phyloP scores from a whole-genome alignment of 768 basidiomycete genomes.

The Scleroderma bovista region DNA sequence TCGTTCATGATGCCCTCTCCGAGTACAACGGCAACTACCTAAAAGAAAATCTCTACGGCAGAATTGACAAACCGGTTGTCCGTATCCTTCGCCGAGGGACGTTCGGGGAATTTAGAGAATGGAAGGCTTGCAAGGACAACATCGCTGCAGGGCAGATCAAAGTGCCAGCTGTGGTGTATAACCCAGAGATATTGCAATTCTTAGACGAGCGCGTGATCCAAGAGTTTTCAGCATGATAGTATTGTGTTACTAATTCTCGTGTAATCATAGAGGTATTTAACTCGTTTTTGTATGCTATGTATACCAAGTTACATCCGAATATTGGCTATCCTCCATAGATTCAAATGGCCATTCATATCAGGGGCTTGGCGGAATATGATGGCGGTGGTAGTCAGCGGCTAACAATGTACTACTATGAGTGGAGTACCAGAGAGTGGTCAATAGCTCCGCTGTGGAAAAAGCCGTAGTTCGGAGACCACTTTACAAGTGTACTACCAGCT shows the following conservation, averaged over 20 bases:
- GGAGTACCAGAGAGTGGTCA: too few species aligned
- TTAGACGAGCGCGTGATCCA: constrained; percentile 9
- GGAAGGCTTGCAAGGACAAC: constrained; percentile 13
- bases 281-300: too few species aligned
- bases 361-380: too few species aligned
- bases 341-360: too few species aligned
- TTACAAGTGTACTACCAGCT: too few species aligned
- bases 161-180: constrained; percentile 12
- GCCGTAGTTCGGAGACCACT: too few species aligned
- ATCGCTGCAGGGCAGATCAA: constrained; percentile 16
- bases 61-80: constrained; percentile 8
- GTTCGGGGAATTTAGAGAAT: constrained; percentile 15
- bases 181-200: constrained; percentile 11
- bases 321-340: too few species aligned
- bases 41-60: constrained; percentile 5
- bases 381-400: too few species aligned
- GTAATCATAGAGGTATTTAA: too few species aligned
- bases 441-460: too few species aligned
- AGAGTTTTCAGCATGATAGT: constrained; percentile 7
- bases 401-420: too few species aligned
- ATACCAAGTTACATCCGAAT: too few species aligned
- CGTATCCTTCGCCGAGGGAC: constrained; percentile 15
- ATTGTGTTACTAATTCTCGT: background rate
- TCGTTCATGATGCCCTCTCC: constrained; percentile 7
- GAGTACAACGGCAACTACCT: constrained; percentile 13